Conservation (phyloP, 2,329 filamentous ascomycete species). For the Penicillium griseofulvum region DNA sequence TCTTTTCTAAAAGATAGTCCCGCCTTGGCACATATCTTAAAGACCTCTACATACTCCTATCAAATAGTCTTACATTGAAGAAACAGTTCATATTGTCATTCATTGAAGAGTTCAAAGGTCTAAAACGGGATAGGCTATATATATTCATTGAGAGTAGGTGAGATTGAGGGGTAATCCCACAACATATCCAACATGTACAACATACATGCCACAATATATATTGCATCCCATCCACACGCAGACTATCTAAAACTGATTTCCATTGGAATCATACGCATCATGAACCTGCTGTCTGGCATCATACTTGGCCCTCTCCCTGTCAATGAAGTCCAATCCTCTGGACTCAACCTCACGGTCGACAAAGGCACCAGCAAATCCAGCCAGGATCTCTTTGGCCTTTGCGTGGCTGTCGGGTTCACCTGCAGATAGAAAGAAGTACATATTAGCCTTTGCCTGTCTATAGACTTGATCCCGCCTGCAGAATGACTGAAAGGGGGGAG, state of each 20-base stretch:
- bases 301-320: conserved; percentile 59
- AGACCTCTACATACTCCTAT: not conserved
- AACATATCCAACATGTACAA: not conserved
- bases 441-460: not conserved
- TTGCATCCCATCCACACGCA: not conserved
- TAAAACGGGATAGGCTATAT: not conserved
- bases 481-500: too few relatives aligned
- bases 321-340: conserved; percentile 60
- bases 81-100: not conserved
- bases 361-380: conserved; percentile 71
- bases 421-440: conserved; percentile 27
- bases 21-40: conserved; percentile 1
- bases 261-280: not conserved
- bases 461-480: too few relatives aligned
- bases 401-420: conserved; percentile 67
- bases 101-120: too few relatives aligned
- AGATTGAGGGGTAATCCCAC: not conserved
- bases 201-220: not conserved
- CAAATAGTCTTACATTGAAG: not conserved
- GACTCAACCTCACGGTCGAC: conserved; percentile 72
- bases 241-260: not conserved
- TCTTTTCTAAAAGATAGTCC: not conserved
- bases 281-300: conserved; percentile 44
- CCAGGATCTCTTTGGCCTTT: conserved; percentile 74
- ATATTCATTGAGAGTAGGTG: not conserved